phyloP scores from a whole-genome alignment of 441 rosid genomes.

The Gossypium davidsonii region DNA sequence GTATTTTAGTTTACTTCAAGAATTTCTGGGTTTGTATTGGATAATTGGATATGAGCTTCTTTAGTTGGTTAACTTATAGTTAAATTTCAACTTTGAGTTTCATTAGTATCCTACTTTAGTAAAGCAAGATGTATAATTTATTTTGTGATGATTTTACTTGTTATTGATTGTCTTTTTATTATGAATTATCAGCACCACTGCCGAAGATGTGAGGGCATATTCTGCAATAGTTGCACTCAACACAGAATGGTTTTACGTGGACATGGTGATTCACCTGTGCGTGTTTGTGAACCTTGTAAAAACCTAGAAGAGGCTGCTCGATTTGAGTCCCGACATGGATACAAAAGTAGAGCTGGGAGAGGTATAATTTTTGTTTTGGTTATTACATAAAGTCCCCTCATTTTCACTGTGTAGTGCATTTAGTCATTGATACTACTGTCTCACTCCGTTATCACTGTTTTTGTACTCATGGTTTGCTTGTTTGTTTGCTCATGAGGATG shows the following conservation, averaged over 20 bases:
- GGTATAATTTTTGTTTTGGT: conserved; percentile 26
- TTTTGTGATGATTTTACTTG: background rate
- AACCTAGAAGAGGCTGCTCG: conserved; percentile 86
- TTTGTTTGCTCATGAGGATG: background rate
- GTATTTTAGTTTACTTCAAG: background rate
- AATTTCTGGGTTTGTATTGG: background rate
- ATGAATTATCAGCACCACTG: conserved; percentile 72
- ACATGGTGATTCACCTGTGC: conserved; percentile 85
- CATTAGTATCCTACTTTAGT: background rate
- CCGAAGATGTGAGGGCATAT: conserved; percentile 83
- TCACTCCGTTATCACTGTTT: background rate
- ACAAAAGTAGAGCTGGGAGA: conserved; percentile 47
- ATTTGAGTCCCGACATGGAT: conserved; percentile 69
- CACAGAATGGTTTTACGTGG: conserved; percentile 79
- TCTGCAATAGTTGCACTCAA: conserved; percentile 70
- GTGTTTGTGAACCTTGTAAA: conserved; percentile 92
- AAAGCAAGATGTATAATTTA: background rate
- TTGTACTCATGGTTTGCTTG: background rate
- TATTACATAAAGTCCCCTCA: background rate
- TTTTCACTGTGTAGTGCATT: background rate
- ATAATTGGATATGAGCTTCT: conserved; percentile 9
- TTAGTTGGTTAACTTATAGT: background rate
- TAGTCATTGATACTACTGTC: background rate
- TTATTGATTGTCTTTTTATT: background rate
- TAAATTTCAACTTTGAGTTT: background rate